Evolutionary conservation across 208 protist species (phyloP).

Genomic region (Wallacemonas sp.): DNA sequence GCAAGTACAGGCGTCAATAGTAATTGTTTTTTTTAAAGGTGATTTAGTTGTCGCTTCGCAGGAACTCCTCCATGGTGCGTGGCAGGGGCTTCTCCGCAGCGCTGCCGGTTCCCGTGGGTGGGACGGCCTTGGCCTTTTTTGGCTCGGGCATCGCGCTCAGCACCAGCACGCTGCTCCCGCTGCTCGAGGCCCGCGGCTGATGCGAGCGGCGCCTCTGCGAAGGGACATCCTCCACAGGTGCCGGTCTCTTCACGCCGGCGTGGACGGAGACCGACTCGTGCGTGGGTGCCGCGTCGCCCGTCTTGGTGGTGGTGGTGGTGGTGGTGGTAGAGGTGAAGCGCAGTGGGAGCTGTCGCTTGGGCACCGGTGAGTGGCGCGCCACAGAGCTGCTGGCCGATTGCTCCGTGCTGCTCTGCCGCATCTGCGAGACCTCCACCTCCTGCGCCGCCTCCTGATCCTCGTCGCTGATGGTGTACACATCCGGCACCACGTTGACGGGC

Average conservation of each 20-base stretch:
- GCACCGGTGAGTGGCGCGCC: conserved; percentile 5
- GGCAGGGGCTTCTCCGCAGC: not conserved
- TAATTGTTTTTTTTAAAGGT: conserved; percentile 17
- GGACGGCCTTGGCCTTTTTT: conserved; percentile 15
- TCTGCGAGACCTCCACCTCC: conserved; percentile 19
- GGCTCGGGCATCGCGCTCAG: conserved; percentile 22
- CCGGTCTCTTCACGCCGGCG: too few relatives aligned
- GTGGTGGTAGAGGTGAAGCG: not conserved
- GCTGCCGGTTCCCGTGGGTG: not conserved
- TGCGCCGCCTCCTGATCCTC: conserved; percentile 19
- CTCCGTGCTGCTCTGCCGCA: not conserved
- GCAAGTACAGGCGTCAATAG: not conserved
- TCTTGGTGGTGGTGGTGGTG: too few relatives aligned
- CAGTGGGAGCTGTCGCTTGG: conserved; percentile 18
- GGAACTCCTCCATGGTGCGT: conserved; percentile 39
- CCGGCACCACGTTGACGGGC: too few relatives aligned
- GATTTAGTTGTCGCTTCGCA: conserved; percentile 19
- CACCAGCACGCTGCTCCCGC: conserved; percentile 32
- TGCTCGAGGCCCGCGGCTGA: conserved; percentile 14
- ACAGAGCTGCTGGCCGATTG: not conserved
- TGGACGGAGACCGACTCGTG: too few relatives aligned
- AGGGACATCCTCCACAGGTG: too few relatives aligned
- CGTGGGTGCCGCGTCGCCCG: too few relatives aligned
- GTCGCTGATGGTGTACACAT: conserved; percentile 25
- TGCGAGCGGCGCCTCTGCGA: too few relatives aligned